Evolutionary conservation across 768 basidiomycete species (phyloP).

Genomic region (Albatrellus ellisii): DNA sequence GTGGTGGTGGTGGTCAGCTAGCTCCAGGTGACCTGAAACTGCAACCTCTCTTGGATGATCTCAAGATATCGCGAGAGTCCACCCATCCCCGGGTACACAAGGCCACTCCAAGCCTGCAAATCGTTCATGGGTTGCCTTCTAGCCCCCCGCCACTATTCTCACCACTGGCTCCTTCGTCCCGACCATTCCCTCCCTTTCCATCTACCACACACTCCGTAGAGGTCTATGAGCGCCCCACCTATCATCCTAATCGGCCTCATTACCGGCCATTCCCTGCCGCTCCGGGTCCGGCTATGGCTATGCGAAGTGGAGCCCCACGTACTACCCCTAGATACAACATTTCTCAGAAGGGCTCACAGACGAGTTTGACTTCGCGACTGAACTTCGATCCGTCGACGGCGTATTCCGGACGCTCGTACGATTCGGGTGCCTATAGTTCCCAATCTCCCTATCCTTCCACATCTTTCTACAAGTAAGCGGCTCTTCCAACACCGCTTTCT

Average conservation of each 20-base stretch:
- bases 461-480: conserved; percentile 45
- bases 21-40: not conserved
- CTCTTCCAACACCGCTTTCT: not conserved
- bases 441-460: conserved; percentile 18
- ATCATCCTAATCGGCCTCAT: not conserved
- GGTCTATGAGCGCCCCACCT: not conserved
- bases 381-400: conserved; percentile 36
- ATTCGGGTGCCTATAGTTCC: conserved; percentile 4
- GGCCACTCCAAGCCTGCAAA: conserved; percentile 12
- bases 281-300: not conserved
- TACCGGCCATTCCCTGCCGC: not conserved
- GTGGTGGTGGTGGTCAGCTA: not conserved
- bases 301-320: no score
- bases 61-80: conserved; percentile 27
- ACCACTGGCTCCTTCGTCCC: not conserved
- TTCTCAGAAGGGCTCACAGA: not conserved
- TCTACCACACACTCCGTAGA: no score
- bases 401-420: conserved; percentile 22
- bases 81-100: conserved; percentile 21
- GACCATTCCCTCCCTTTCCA: not conserved
- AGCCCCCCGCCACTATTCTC: conserved; percentile 15
- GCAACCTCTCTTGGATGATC: no score
- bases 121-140: no score
- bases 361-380: conserved; percentile 5
- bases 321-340: no score